Evolutionary conservation across 305 asterid genomes (phyloP).

Genomic region (Rubia tinctorum): DNA sequence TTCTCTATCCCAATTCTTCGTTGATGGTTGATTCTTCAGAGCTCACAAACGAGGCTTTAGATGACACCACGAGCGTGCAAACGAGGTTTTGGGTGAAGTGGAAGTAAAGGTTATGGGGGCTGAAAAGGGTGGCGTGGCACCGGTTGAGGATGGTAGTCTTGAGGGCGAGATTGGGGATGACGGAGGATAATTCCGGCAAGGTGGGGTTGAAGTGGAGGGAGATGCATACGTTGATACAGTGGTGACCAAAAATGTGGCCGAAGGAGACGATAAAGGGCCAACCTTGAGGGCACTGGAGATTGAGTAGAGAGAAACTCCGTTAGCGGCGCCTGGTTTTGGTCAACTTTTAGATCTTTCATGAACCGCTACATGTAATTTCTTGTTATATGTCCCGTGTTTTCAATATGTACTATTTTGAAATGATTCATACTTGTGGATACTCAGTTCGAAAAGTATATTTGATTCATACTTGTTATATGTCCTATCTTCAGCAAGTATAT

Average conservation of each 20-base stretch:
- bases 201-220: conserved; percentile 58
- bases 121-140: conserved; percentile 44
- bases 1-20: no score
- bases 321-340: conserved; percentile 26
- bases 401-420: no score
- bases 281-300: conserved; percentile 70
- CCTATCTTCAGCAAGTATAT: no score
- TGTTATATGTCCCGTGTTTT: no score
- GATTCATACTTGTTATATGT: no score
- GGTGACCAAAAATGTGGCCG: conserved; percentile 88
- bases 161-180: conserved; percentile 84
- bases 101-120: conserved; percentile 48
- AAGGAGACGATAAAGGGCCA: conserved; percentile 81
- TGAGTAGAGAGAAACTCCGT: conserved; percentile 69
- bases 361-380: no score
- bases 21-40: conserved; percentile 51
- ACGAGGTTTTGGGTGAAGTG: conserved; percentile 56
- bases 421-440: no score
- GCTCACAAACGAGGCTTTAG: conserved; percentile 31
- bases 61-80: conserved; percentile 22
- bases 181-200: conserved; percentile 53
- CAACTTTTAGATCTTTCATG: no score
- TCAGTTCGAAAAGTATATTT: no score
- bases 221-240: conserved; percentile 63
- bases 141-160: conserved; percentile 65